Evolutionary conservation across 148 eudicot genomes (phyloP).

Genomic region (Arbutus unedo): DNA sequence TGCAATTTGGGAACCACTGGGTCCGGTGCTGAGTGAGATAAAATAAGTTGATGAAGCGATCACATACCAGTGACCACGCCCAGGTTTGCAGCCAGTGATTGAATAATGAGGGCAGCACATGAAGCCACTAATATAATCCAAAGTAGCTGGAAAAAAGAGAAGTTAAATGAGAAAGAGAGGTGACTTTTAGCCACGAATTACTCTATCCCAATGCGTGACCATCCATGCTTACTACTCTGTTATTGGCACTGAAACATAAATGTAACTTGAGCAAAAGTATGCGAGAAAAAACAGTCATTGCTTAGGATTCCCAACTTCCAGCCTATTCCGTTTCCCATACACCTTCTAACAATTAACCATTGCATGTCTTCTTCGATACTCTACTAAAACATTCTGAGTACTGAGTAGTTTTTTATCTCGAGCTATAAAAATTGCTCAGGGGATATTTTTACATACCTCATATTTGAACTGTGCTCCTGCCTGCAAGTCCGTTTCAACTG

Average conservation of each 20-base stretch:
- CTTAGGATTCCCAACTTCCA: no score
- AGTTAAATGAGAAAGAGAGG: background rate
- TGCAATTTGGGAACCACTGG: background rate
- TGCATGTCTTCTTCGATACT: background rate
- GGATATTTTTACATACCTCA: constrained; percentile 50
- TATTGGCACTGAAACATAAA: no score
- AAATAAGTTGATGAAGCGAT: constrained; percentile 14
- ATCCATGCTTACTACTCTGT: no score
- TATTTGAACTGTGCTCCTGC: constrained; percentile 89
- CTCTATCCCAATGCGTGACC: no score
- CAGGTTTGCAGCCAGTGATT: constrained; percentile 89
- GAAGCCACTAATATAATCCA: constrained; percentile 98
- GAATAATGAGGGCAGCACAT: constrained; percentile 85
- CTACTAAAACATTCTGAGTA: background rate
- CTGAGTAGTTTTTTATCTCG: background rate
- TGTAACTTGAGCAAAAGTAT: no score
- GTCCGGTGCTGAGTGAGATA: background rate
- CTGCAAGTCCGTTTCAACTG: constrained; percentile 97
- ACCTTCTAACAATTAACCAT: background rate
- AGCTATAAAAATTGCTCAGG: background rate
- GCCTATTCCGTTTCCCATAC: background rate
- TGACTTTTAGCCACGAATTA: background rate
- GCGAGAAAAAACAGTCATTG: no score
- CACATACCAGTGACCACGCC: constrained; percentile 93
- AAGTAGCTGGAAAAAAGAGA: constrained; percentile 57